Evolutionary conservation across 2,329 filamentous ascomycete species (phyloP).

Genomic region (Diaporthe citri): DNA sequence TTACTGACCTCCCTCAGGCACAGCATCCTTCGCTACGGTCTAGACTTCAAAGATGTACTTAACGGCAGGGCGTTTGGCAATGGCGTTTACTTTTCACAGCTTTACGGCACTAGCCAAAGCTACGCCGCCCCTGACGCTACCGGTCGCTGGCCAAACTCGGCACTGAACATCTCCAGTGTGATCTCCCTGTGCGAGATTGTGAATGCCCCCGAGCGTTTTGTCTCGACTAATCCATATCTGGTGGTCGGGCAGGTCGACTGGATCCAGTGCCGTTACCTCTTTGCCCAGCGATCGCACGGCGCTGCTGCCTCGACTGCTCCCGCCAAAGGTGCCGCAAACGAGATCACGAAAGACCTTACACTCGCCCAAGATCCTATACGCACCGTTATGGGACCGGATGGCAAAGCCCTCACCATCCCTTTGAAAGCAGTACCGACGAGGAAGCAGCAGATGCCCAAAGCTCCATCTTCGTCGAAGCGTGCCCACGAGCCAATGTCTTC

Average conservation of each 20-base stretch:
- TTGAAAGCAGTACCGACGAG: constrained; percentile 48
- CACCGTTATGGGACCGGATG: constrained; percentile 38
- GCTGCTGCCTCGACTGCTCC: not conserved
- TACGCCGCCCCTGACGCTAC: constrained; percentile 29
- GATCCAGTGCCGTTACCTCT: constrained; percentile 91
- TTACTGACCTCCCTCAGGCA: constrained; percentile 57
- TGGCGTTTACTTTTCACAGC: constrained; percentile 83
- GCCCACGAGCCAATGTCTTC: constrained; percentile 44
- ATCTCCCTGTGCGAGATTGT: constrained; percentile 89
- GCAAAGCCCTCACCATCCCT: constrained; percentile 47
- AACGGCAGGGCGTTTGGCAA: constrained; percentile 81
- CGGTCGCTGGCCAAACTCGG: constrained; percentile 74
- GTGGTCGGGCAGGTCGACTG: constrained; percentile 84
- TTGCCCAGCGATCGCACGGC: constrained; percentile 57
- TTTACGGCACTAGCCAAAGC: constrained; percentile 66
- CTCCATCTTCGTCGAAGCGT: constrained; percentile 30
- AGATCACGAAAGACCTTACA: not conserved
- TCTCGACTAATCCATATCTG: constrained; percentile 68
- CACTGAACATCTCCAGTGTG: constrained; percentile 68
- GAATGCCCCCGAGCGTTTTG: constrained; percentile 76
- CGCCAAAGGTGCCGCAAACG: not conserved
- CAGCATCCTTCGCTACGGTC: constrained; percentile 84
- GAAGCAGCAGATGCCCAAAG: not conserved
- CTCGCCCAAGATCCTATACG: constrained; percentile 41
- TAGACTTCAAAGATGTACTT: constrained; percentile 74